Evolutionary conservation across 345 rosid species (phyloP).

Genomic region (Murraya paniculata): DNA sequence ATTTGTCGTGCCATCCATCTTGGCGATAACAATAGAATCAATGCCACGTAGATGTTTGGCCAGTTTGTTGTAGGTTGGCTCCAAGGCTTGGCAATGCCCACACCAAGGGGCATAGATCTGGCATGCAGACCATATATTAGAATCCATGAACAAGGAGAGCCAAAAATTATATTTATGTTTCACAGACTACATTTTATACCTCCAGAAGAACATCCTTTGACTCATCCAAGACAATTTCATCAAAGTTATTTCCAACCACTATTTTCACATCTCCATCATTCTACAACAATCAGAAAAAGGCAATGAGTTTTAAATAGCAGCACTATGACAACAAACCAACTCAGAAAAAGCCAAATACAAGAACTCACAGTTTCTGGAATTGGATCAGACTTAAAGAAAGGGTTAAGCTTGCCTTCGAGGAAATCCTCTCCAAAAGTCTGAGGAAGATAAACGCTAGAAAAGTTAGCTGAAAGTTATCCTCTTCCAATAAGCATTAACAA

Average conservation of each 20-base stretch:
- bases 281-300: conserved; percentile 34
- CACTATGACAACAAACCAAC: conserved; percentile 1
- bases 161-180: not conserved
- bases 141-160: conserved; percentile 5
- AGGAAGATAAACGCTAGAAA: not conserved
- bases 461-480: not conserved
- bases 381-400: conserved; percentile 92
- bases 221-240: conserved; percentile 88
- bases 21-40: conserved; percentile 85
- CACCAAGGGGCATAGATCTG: conserved; percentile 99
- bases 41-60: conserved; percentile 78
- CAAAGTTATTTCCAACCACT: conserved; percentile 91
- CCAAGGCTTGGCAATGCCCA: conserved; percentile 97
- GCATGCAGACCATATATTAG: conserved; percentile 8
- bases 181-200: conserved; percentile 38
- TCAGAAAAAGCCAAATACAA: not conserved
- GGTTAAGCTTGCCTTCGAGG: conserved; percentile 76
- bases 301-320: conserved; percentile 12
- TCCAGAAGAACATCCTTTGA: conserved; percentile 96
- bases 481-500: not conserved
- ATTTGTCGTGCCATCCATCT: conserved; percentile 99
- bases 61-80: conserved; percentile 90
- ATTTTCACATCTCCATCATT: conserved; percentile 95
- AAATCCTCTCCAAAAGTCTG: conserved; percentile 75
- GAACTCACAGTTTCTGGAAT: conserved; percentile 79